These are phyloP conservation scores for Paulownia fortunei DNA, from an alignment of 257 asterid species.

Conservation along the genomic window DNA sequence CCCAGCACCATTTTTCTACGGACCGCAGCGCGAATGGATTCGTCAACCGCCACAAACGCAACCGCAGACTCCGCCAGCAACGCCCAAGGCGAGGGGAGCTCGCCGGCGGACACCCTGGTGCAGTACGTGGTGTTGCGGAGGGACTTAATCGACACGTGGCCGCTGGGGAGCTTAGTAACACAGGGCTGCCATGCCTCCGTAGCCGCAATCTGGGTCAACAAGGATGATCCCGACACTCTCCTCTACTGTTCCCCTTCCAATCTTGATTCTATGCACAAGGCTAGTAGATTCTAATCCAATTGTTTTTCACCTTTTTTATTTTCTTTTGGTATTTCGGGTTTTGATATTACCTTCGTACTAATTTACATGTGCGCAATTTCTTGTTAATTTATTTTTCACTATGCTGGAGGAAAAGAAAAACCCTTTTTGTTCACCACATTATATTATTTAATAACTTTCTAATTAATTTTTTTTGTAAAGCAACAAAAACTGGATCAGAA, in stretches of 20 bases:
- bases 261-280: slow-evolving; percentile 94
- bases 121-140: slow-evolving; percentile 93
- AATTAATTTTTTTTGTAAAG: background rate
- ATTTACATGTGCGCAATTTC: background rate
- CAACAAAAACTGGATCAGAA: background rate
- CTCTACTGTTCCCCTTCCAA: slow-evolving; percentile 70
- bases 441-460: background rate
- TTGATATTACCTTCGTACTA: no score
- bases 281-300: slow-evolving; percentile 19
- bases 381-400: background rate
- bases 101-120: slow-evolving; percentile 59
- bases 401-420: background rate
- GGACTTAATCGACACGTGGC: slow-evolving; percentile 90
- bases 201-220: slow-evolving; percentile 78
- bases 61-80: slow-evolving; percentile 24
- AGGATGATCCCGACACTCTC: slow-evolving; percentile 73
- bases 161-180: slow-evolving; percentile 86
- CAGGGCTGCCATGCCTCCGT: slow-evolving; percentile 99
- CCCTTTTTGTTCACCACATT: no score
- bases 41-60: slow-evolving; percentile 40
- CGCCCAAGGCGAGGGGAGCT: slow-evolving; percentile 35
- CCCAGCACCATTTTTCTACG: slow-evolving; percentile 24
- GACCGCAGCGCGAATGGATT: slow-evolving; percentile 52
- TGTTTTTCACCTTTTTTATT: background rate
- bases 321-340: background rate